Conservation (phyloP, 345 rosid species). For the Limnanthes douglasii region DNA sequence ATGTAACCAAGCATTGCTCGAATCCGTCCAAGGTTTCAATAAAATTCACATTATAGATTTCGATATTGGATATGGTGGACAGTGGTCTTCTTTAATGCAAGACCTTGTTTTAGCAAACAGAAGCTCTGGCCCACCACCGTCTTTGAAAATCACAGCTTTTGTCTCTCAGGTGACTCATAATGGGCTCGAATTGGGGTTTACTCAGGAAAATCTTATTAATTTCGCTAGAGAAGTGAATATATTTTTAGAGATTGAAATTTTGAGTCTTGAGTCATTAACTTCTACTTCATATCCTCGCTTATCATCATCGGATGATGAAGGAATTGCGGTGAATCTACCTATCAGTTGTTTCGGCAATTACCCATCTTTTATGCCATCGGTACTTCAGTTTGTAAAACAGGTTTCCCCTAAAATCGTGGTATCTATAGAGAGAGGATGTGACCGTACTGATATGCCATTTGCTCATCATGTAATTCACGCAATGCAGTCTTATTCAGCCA, state of each 20-base stretch:
- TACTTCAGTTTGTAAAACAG: slow-evolving; percentile 57
- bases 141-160: slow-evolving; percentile 51
- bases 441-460: slow-evolving; percentile 61
- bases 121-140: slow-evolving; percentile 31
- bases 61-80: slow-evolving; percentile 79
- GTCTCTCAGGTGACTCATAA: slow-evolving; percentile 30
- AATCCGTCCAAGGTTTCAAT: slow-evolving; percentile 37
- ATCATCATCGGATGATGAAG: slow-evolving; percentile 35
- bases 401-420: slow-evolving; percentile 73
- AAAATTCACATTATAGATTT: slow-evolving; percentile 77
- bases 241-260: slow-evolving; percentile 47
- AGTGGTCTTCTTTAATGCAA: slow-evolving; percentile 92
- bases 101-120: slow-evolving; percentile 53
- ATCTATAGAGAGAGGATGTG: slow-evolving; percentile 63
- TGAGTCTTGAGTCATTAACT: slow-evolving; percentile 34
- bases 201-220: slow-evolving; percentile 46
- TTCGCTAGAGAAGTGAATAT: slow-evolving; percentile 60
- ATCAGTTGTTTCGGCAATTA: slow-evolving; percentile 25
- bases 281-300: slow-evolving; percentile 33
- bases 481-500: slow-evolving; percentile 33
- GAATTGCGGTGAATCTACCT: slow-evolving; percentile 70
- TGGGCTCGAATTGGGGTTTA: slow-evolving; percentile 50
- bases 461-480: slow-evolving; percentile 59
- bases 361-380: slow-evolving; percentile 40
- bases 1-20: slow-evolving; percentile 74